These are phyloP conservation scores for Verticillium klebahnii DNA, from an alignment of 2,329 filamentous ascomycete species.

Conservation along the genomic window DNA sequence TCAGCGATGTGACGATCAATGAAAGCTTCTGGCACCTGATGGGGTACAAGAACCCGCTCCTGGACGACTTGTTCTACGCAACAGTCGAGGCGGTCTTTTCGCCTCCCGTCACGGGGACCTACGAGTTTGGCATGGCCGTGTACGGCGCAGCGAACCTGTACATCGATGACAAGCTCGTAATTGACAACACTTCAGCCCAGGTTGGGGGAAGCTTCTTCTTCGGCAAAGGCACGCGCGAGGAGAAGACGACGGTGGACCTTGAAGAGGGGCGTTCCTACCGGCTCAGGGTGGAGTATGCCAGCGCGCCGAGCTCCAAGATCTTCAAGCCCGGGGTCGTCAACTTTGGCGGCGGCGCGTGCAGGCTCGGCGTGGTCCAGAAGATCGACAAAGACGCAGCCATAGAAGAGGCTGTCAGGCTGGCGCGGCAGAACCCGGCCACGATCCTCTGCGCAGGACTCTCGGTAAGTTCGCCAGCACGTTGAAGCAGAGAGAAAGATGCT, in stretches of 20 bases:
- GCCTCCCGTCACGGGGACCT: constrained; percentile 26
- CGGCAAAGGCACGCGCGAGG: constrained; percentile 59
- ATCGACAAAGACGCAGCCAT: constrained; percentile 57
- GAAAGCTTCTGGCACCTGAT: constrained; percentile 10
- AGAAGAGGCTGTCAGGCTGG: constrained; percentile 60
- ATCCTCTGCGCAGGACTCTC: constrained; percentile 75
- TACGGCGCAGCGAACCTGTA: constrained; percentile 59
- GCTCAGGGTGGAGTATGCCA: constrained; percentile 54
- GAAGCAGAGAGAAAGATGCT: background rate
- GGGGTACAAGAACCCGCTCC: background rate
- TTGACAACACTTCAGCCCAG: constrained; percentile 63
- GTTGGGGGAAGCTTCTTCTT: constrained; percentile 58
- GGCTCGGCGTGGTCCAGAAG: background rate
- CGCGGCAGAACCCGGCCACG: constrained; percentile 67
- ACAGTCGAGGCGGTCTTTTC: background rate
- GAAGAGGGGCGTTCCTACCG: constrained; percentile 54
- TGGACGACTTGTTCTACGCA: background rate
- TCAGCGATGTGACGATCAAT: constrained; percentile 12
- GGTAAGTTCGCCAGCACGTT: constrained; percentile 15
- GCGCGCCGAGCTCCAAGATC: constrained; percentile 48
- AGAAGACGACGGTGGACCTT: constrained; percentile 51
- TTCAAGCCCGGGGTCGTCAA: constrained; percentile 5
- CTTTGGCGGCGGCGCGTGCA: background rate
- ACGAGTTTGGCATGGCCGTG: constrained; percentile 60
- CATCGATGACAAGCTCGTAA: constrained; percentile 55